Conservation (phyloP, 83 land plant species). For the Thuja plicata region DNA sequence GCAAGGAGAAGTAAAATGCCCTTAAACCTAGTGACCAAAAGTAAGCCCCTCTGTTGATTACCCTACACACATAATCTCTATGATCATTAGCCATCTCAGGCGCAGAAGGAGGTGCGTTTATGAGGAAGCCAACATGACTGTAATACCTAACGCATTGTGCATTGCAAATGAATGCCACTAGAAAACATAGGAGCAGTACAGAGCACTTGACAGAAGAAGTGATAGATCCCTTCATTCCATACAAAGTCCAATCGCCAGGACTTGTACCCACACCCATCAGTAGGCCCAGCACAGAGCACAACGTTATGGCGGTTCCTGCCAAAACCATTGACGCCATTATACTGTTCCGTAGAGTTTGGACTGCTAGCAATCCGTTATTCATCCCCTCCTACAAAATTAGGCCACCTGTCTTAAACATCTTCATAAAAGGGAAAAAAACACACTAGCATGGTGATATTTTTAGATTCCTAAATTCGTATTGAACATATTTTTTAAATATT, state of each 20-base stretch:
- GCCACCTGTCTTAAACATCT: too few species aligned
- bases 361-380: conserved; percentile 64
- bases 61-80: conserved; percentile 39
- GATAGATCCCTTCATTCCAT: background rate
- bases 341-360: conserved; percentile 66
- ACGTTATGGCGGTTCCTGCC: conserved; percentile 57
- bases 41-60: conserved; percentile 48
- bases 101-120: conserved; percentile 14
- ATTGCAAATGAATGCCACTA: conserved; percentile 23
- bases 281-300: conserved; percentile 37
- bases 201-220: conserved; percentile 17
- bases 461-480: too few species aligned
- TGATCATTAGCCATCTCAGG: background rate
- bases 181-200: conserved; percentile 23
- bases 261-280: conserved; percentile 20
- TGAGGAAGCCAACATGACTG: conserved; percentile 33
- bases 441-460: too few species aligned
- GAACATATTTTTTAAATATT: too few species aligned
- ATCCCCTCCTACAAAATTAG: conserved; percentile 36
- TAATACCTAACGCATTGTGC: conserved; percentile 30
- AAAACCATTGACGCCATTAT: conserved; percentile 62
- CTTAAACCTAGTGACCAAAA: conserved; percentile 73
- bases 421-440: too few species aligned
- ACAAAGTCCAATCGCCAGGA: background rate
- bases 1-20: conserved; percentile 66